Percentiles rank a stretch among this genome's conserved stretches.
phyloP scores from a whole-genome alignment of 306 rosid species.

The Phaseolus lunatus region DNA sequence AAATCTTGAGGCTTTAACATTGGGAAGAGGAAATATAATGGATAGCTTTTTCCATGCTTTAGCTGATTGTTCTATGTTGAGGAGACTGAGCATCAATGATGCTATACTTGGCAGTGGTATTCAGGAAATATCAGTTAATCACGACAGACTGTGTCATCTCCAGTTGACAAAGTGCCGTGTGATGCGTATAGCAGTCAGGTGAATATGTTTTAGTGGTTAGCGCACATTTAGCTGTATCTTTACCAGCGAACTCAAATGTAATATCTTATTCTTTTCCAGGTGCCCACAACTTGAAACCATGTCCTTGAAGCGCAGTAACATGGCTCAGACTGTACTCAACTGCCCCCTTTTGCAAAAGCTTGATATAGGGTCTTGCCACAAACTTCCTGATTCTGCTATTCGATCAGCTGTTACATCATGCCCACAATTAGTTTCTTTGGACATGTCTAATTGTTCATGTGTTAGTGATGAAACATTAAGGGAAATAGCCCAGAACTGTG shows the following conservation, averaged over 20 bases:
- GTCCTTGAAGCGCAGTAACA: constrained; percentile 87
- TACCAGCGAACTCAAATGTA: constrained; percentile 26
- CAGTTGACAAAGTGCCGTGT: constrained; percentile 80
- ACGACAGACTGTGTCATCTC: constrained; percentile 73
- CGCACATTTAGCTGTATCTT: constrained; percentile 14
- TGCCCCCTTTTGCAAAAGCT: constrained; percentile 79
- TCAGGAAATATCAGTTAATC: constrained; percentile 79
- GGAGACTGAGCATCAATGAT: constrained; percentile 71
- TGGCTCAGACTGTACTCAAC: constrained; percentile 83
- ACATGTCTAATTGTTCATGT: constrained; percentile 82
- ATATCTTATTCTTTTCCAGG: constrained; percentile 52
- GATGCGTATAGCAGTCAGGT: constrained; percentile 85
- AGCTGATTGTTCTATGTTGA: constrained; percentile 66
- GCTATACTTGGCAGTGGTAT: constrained; percentile 75
- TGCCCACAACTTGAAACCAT: constrained; percentile 88
- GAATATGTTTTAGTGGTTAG: constrained; percentile 24
- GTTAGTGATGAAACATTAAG: constrained; percentile 88
- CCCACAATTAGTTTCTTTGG: constrained; percentile 77
- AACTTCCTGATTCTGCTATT: constrained; percentile 88
- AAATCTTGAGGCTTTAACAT: constrained; percentile 74
- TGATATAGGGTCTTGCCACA: constrained; percentile 85
- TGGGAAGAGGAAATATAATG: constrained; percentile 69
- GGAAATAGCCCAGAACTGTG: constrained; percentile 67
- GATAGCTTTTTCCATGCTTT: constrained; percentile 74
- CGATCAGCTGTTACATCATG: constrained; percentile 85